Conservation (phyloP, 306 rosid species). For the Alnus rubra region DNA sequence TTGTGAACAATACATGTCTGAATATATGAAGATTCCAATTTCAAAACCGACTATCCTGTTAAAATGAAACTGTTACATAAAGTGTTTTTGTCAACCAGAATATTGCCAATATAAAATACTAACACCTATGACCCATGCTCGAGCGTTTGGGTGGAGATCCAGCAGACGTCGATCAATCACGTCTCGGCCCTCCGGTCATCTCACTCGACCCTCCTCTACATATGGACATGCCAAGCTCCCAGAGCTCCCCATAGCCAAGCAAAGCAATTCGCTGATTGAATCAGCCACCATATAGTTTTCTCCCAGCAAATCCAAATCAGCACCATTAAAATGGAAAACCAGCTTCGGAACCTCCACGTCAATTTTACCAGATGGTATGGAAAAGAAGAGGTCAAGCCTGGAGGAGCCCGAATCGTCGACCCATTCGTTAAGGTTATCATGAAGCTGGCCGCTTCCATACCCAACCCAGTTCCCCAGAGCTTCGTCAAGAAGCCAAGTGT, state of each 20-base stretch:
- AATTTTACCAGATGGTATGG: constrained; percentile 37
- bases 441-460: too few species aligned
- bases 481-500: too few species aligned
- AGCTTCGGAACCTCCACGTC: constrained; percentile 57
- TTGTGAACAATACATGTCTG: too few species aligned
- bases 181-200: constrained; percentile 58
- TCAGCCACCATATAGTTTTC: constrained; percentile 69
- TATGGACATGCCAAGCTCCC: constrained; percentile 59
- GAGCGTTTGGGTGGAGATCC: constrained; percentile 51
- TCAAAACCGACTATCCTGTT: too few species aligned
- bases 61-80: too few species aligned
- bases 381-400: constrained; percentile 73
- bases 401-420: constrained; percentile 41
- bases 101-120: too few species aligned
- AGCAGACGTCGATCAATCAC: constrained; percentile 23
- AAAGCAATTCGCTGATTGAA: constrained; percentile 46
- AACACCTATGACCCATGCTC: constrained; percentile 86
- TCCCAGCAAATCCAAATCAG: constrained; percentile 64
- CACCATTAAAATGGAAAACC: constrained; percentile 67
- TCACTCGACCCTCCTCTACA: constrained; percentile 62
- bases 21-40: too few species aligned
- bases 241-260: constrained; percentile 73
- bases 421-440: too few species aligned
- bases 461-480: too few species aligned
- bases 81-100: too few species aligned